Percentiles rank a stretch among this genome's conserved stretches.
These are phyloP conservation scores for Tylopilus felleus DNA, from an alignment of 768 basidiomycete species.

Conservation along the genomic window DNA sequence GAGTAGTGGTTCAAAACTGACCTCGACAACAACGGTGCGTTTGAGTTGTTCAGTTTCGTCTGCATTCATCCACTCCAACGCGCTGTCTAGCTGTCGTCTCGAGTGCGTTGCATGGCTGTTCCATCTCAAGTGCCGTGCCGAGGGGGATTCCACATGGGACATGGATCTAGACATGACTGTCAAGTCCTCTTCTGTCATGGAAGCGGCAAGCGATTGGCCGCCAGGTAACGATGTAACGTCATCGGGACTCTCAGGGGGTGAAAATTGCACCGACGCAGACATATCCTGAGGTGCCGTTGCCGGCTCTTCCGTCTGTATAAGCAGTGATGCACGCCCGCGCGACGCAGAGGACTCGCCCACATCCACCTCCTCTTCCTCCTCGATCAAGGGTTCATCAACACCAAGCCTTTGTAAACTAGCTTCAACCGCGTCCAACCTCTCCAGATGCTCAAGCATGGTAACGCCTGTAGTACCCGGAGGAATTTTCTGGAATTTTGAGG, in stretches of 20 bases:
- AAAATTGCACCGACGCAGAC: conserved; percentile 43
- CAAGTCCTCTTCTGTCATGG: conserved; percentile 67
- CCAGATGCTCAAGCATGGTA: conserved; percentile 79
- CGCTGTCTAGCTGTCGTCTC: conserved; percentile 30
- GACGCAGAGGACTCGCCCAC: conserved; percentile 51
- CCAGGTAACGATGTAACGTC: conserved; percentile 54
- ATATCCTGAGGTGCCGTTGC: conserved; percentile 9
- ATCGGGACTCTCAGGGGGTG: conserved; percentile 56
- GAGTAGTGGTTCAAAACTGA: conserved; percentile 29
- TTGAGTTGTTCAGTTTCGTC: conserved; percentile 43
- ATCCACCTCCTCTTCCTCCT: conserved; percentile 55
- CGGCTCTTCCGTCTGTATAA: conserved; percentile 32
- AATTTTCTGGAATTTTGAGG: conserved; percentile 77
- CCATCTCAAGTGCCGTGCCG: conserved; percentile 37
- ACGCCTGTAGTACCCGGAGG: conserved; percentile 87
- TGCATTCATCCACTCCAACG: conserved; percentile 45
- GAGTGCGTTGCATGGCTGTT: conserved; percentile 28
- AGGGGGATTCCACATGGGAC: conserved; percentile 60
- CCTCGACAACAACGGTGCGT: conserved; percentile 69
- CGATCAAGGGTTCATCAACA: conserved; percentile 49
- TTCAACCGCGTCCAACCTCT: conserved; percentile 79
- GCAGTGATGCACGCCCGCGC: conserved; percentile 11
- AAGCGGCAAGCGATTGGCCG: conserved; percentile 49
- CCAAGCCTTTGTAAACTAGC: conserved; percentile 75
- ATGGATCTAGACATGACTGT: conserved; percentile 74